A percentile compares a stretch with the other conserved stretches of the same genome.
phyloP scores from a whole-genome alignment of 495 filamentous ascomycete genomes.

The Paragyromitra xinjiangensis region DNA sequence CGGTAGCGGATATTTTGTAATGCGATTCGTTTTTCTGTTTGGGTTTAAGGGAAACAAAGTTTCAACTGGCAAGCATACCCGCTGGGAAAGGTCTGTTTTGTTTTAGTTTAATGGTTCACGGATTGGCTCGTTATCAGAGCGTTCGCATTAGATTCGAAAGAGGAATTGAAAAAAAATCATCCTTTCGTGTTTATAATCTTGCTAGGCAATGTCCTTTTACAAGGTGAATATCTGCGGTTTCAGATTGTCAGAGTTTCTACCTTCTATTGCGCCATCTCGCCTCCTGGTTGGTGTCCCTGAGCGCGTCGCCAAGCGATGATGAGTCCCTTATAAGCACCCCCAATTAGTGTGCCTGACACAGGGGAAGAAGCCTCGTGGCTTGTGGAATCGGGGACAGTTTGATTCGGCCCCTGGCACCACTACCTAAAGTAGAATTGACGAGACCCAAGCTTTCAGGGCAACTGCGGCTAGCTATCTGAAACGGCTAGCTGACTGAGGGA shows the following conservation, averaged over 20 bases:
- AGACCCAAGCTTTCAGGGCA: background rate
- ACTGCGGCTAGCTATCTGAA: background rate
- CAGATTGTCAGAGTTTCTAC: background rate
- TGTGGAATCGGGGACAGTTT: background rate
- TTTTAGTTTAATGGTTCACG: slow-evolving; percentile 44
- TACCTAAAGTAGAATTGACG: background rate
- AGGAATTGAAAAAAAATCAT: slow-evolving; percentile 16
- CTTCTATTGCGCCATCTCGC: background rate
- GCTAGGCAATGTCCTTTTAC: background rate
- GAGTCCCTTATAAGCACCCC: background rate
- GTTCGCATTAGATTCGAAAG: slow-evolving; percentile 36
- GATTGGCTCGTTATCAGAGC: slow-evolving; percentile 29
- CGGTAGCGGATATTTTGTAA: slow-evolving; percentile 29
- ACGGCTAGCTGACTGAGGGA: background rate
- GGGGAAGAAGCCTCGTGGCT: background rate
- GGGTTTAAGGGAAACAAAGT: slow-evolving; percentile 6
- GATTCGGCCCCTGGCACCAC: background rate
- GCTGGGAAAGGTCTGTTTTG: slow-evolving; percentile 19
- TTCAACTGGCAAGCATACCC: slow-evolving; percentile 33
- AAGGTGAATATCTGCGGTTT: background rate
- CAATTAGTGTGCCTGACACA: background rate
- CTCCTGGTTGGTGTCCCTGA: background rate
- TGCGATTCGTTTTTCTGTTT: slow-evolving; percentile 29
- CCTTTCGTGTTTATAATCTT: background rate
- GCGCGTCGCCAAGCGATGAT: background rate